A percentile compares a stretch with the other conserved stretches of the same genome.
phyloP scores from a whole-genome alignment of 495 filamentous ascomycete genomes.

The Trichoderma gamsii region DNA sequence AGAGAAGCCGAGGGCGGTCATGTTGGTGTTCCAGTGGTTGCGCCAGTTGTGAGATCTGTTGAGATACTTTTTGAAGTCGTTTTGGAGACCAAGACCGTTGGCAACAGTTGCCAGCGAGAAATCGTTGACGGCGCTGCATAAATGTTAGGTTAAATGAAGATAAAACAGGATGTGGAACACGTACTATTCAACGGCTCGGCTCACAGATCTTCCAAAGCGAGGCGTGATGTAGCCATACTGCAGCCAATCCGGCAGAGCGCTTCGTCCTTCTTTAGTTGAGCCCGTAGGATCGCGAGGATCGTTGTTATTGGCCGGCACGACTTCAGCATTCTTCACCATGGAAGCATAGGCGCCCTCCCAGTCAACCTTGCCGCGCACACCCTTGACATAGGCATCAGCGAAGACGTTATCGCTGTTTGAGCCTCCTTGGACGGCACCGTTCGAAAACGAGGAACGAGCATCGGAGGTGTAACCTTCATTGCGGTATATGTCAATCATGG shows the following conservation, averaged over 20 bases:
- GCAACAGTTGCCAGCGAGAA: constrained; percentile 58
- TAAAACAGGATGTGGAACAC: constrained; percentile 2
- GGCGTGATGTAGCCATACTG: constrained; percentile 59
- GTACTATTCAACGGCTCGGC: constrained; percentile 61
- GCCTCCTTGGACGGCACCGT: constrained; percentile 64
- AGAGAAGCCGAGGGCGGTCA: constrained; percentile 49
- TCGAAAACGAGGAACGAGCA: constrained; percentile 63
- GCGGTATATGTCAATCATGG: constrained; percentile 65
- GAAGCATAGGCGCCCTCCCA: constrained; percentile 65
- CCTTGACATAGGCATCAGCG: constrained; percentile 70
- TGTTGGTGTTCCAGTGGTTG: constrained; percentile 61
- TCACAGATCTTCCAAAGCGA: constrained; percentile 54
- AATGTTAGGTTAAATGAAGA: constrained; percentile 10
- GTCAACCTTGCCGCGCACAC: constrained; percentile 54
- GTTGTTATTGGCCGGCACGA: constrained; percentile 51
- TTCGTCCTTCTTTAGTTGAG: constrained; percentile 63
- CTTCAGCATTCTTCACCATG: constrained; percentile 67
- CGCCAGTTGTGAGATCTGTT: constrained; percentile 62
- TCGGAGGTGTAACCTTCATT: constrained; percentile 62
- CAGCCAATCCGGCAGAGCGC: constrained; percentile 66
- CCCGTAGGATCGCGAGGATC: constrained; percentile 55
- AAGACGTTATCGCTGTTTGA: constrained; percentile 70
- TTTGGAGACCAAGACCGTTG: constrained; percentile 45
- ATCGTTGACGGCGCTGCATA: constrained; percentile 50
- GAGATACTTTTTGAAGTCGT: constrained; percentile 55